Base-by-base conservation (phyloP, 768 basidiomycete species). In the Scleroderma citrinum region DNA sequence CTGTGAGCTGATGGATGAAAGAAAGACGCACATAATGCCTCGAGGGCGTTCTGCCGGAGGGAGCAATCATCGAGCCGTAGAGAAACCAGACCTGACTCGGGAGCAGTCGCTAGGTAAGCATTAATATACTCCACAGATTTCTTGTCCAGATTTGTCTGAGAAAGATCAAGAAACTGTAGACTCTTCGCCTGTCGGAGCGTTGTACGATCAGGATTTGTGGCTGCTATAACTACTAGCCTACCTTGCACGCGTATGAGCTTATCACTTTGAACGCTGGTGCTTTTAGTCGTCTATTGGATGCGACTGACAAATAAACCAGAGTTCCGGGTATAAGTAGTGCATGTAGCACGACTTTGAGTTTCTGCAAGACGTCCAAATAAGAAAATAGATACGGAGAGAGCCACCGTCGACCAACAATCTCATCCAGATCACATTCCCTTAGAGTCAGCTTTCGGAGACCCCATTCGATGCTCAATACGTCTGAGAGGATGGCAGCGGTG, bases 401-500 rank as follows among this genome's bases (percentile, higher is more conserved):
- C 21, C 1, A 17, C n/a, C 46, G 20, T 38, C 38, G 37, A 63
- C 48, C 5, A 67, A 92, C 92, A 50, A 77, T 75, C 45, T 92
- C 87, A 55, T 93, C 91, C 19, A 98, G 66, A 56, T 93, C 83
- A 59, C 93, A 97, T 62, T 88, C 87, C 36, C 89, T 81, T 47
- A 96, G 77, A 0, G 87, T 83, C 19, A 95, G 71, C 59, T 92
- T 94, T 23, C 86, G 75, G 17, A 96, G 70, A 0, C 93, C 94
- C 88, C 93, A 97, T 66, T 97, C 92, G 49, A 96, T 85, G 7
- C 82, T 81, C 54, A 98, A 82, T 13, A 96, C 82, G 66, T 98
- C 95, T 0, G 95, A 86, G 16, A 99, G 75, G 16, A 92, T 83
- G 12, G 85, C 82, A 0, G 91, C 86, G 0, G 80, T 74, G 2